Conservation (phyloP, 2,329 filamentous ascomycete species). For the Stachybotrys elegans region DNA sequence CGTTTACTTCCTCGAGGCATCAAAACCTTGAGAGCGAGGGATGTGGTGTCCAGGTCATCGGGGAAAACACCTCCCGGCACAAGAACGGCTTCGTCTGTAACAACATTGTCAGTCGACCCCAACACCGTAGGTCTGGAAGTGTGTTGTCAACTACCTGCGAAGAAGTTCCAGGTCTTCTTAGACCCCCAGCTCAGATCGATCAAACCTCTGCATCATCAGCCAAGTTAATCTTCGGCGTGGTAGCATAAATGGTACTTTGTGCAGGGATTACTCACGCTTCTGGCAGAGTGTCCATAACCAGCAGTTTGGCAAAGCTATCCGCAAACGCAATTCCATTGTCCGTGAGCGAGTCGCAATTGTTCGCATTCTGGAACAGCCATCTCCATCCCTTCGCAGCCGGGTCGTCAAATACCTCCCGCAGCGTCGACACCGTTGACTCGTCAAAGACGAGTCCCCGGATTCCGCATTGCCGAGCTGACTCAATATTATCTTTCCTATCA, state of each 20-base stretch:
- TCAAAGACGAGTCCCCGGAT: neutral
- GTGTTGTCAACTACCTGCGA: neutral
- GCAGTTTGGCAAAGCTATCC: conserved; percentile 2
- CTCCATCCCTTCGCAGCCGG: neutral
- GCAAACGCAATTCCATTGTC: neutral
- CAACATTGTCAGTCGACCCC: neutral
- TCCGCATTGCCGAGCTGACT: neutral
- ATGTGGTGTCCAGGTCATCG: conserved; percentile 1
- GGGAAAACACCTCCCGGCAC: neutral
- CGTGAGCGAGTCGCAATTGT: neutral
- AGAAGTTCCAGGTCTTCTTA: neutral
- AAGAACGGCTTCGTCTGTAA: neutral
- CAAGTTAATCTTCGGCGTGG: neutral
- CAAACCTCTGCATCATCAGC: neutral
- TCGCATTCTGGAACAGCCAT: neutral
- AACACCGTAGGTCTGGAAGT: no score
- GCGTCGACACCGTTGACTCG: neutral
- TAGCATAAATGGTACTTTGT: neutral
- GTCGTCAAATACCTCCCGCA: neutral
- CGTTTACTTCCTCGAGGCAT: neutral
- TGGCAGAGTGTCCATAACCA: neutral
- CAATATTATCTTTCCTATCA: neutral
- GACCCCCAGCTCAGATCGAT: conserved; percentile 1
- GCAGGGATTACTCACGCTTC: neutral
- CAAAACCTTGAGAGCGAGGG: neutral